phyloP scores from a whole-genome alignment of 139 green algal species.

The Tetradesmus obliquus region DNA sequence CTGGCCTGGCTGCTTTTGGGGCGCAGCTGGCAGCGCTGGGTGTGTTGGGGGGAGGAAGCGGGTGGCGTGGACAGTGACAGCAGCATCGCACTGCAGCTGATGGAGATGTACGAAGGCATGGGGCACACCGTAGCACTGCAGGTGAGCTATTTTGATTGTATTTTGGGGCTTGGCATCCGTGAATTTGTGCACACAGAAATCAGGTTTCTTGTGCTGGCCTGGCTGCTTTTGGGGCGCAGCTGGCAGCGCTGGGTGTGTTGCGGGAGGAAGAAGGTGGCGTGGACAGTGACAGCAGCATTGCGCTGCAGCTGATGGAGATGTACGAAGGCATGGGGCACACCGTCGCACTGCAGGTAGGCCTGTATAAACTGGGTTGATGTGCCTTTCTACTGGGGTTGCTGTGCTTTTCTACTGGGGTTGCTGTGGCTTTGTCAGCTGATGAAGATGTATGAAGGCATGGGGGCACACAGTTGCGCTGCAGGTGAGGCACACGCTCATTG shows the following conservation, averaged over 20 bases:
- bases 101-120: constrained; percentile 91
- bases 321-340: constrained; percentile 93
- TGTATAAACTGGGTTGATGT: background rate
- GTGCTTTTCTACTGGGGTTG: too few species aligned
- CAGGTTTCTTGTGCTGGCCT: too few species aligned
- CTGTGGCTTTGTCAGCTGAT: constrained; percentile 68
- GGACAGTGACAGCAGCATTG: constrained; percentile 62
- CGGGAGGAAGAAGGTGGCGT: constrained; percentile 16
- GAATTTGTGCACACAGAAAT: too few species aligned
- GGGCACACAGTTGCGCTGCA: constrained; percentile 77
- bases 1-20: constrained; percentile 42
- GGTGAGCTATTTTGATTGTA: too few species aligned
- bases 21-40: constrained; percentile 15
- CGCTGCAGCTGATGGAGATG: constrained; percentile 86
- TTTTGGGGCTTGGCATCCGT: too few species aligned
- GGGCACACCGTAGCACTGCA: constrained; percentile 84
- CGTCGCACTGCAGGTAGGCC: constrained; percentile 69
- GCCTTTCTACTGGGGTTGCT: too few species aligned
- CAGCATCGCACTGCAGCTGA: constrained; percentile 74
- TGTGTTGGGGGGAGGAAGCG: constrained; percentile 5
- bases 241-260: too few species aligned
- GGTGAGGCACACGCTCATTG: too few species aligned
- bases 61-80: constrained; percentile 43
- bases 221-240: too few species aligned
- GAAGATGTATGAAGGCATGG: constrained; percentile 91